Percentiles rank a stretch among this genome's conserved stretches.
phyloP scores from a whole-genome alignment of 108 stramenopile species.

The Conticribra guillardii region DNA sequence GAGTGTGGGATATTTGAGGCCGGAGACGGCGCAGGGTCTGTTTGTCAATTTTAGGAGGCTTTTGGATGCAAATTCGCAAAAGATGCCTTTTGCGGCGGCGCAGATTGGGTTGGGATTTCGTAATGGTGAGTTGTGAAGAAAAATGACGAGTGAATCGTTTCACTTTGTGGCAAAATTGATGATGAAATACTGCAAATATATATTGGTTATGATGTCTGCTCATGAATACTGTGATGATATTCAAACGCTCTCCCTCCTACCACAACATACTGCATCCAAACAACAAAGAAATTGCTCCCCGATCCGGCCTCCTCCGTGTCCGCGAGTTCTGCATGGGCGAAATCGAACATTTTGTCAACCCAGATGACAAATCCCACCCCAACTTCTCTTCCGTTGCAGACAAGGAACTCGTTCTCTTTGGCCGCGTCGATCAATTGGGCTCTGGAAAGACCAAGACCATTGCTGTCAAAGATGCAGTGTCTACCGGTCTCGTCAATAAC shows the following conservation, averaged over 20 bases:
- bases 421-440: slow-evolving; percentile 95
- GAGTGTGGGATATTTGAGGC: slow-evolving; percentile 95
- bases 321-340: slow-evolving; percentile 99
- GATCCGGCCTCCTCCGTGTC: slow-evolving; percentile 97
- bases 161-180: no score
- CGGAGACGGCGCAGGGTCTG: slow-evolving; percentile 98
- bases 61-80: slow-evolving; percentile 94
- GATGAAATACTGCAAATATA: no score
- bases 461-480: slow-evolving; percentile 92
- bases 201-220: no score
- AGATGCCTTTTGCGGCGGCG: slow-evolving; percentile 99
- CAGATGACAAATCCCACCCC: slow-evolving; percentile 96
- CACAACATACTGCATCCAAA: no score
- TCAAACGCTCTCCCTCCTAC: not conserved
- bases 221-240: no score
- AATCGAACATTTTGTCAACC: slow-evolving; percentile 99
- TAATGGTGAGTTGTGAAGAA: slow-evolving; percentile 73
- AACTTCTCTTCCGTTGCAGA: slow-evolving; percentile 87
- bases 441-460: slow-evolving; percentile 93
- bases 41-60: slow-evolving; percentile 99
- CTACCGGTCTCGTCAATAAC: slow-evolving; percentile 94
- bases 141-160: no score
- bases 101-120: slow-evolving; percentile 99
- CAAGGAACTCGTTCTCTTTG: slow-evolving; percentile 90
- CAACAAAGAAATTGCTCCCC: slow-evolving; percentile 96